These are phyloP conservation scores for Teratosphaeria gauchensis DNA, from an alignment of 2,329 filamentous ascomycete species.

Conservation along the genomic window DNA sequence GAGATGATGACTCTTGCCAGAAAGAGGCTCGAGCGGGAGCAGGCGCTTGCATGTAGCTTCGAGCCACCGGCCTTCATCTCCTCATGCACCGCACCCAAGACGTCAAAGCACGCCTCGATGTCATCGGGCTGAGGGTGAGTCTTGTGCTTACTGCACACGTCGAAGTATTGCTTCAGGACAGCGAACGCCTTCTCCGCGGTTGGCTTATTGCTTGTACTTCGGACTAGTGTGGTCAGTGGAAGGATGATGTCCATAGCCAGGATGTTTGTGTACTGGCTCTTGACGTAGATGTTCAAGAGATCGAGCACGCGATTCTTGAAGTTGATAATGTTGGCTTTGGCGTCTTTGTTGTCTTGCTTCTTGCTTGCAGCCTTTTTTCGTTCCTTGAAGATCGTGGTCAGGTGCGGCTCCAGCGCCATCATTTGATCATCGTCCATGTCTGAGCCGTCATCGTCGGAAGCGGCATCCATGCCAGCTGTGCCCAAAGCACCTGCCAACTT, in stretches of 20 bases:
- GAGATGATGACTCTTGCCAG: constrained; percentile 54
- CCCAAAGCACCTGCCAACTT: constrained; percentile 70
- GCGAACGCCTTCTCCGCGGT: constrained; percentile 62
- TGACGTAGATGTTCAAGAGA: constrained; percentile 74
- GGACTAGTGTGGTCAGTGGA: constrained; percentile 66
- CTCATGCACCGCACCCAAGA: constrained; percentile 59
- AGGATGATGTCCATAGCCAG: constrained; percentile 61
- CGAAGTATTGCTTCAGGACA: constrained; percentile 64
- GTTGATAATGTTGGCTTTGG: constrained; percentile 79
- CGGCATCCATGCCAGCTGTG: constrained; percentile 53
- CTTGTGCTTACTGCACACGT: constrained; percentile 46
- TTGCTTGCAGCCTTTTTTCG: constrained; percentile 54
- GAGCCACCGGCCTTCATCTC: constrained; percentile 55
- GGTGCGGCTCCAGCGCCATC: constrained; percentile 75
- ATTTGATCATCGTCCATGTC: constrained; percentile 97
- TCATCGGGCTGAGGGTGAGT: constrained; percentile 34
- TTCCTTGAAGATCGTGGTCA: constrained; percentile 77
- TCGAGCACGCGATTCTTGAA: constrained; percentile 94
- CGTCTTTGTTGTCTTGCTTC: constrained; percentile 78
- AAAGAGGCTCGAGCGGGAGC: constrained; percentile 62
- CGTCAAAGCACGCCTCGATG: constrained; percentile 39
- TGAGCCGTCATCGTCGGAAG: constrained; percentile 52
- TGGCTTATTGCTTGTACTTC: constrained; percentile 66
- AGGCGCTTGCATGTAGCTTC: constrained; percentile 63
- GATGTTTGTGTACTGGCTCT: constrained; percentile 60